These are phyloP conservation scores for Exophiala mesophila DNA, from an alignment of 2,329 filamentous ascomycete genomes.

Conservation along the genomic window DNA sequence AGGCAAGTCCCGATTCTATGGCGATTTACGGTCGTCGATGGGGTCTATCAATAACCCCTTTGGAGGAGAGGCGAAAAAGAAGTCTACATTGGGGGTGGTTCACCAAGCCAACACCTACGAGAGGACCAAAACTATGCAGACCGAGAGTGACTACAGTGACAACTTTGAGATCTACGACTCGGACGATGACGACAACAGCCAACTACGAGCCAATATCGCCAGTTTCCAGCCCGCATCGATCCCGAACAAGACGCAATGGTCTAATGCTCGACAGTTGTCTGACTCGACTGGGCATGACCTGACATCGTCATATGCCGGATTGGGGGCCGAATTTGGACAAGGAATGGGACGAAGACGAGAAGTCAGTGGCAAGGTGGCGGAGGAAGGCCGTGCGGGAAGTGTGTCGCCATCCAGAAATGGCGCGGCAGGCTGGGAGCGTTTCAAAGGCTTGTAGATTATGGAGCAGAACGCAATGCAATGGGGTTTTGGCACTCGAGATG, in stretches of 20 bases:
- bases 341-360: slow-evolving; percentile 44
- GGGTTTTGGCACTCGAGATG: no score
- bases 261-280: slow-evolving; percentile 20
- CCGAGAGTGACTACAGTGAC: slow-evolving; percentile 20
- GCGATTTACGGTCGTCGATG: slow-evolving; percentile 29
- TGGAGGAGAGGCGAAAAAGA: slow-evolving; percentile 6
- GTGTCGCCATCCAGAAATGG: slow-evolving; percentile 14
- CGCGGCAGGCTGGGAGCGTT: slow-evolving; percentile 42
- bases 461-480: no score
- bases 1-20: slow-evolving; percentile 38
- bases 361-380: slow-evolving; percentile 44
- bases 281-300: slow-evolving; percentile 26
- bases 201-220: slow-evolving; percentile 12
- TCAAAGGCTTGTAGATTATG: slow-evolving; percentile 40
- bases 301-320: slow-evolving; percentile 24
- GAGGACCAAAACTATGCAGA: slow-evolving; percentile 24
- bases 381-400: slow-evolving; percentile 39
- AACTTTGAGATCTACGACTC: slow-evolving; percentile 25
- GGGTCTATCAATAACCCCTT: slow-evolving; percentile 9
- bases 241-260: slow-evolving; percentile 19
- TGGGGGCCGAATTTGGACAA: slow-evolving; percentile 25
- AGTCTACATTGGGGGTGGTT: background rate
- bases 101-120: slow-evolving; percentile 13
- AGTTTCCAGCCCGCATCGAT: slow-evolving; percentile 26
- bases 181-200: slow-evolving; percentile 15